Evolutionary conservation across 1,284 basidiomycete species (phyloP), one percentile per base, ranked within the genome.

Genomic region (Apiotrichum veenhuisii): DNA sequence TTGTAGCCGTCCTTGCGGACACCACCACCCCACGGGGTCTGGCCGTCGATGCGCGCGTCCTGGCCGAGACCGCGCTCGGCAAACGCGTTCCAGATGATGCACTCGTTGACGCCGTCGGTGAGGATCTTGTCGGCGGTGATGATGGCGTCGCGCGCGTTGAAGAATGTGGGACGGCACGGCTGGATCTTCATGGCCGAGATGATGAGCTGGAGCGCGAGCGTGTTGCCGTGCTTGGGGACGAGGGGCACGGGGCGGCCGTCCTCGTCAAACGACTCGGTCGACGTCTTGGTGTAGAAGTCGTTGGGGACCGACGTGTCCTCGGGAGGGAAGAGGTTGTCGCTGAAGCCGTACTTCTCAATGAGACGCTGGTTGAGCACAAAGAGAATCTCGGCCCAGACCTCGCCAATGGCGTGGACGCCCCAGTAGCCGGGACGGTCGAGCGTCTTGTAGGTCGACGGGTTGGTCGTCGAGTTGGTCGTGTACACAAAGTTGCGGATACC

Each of bases 1-100:
- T 66, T 68, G 68, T 65, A 77, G 57, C 80, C 81, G 62, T 83
- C 79, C 36, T 66, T 70, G 53, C 81, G 77, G 60, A 81, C 72
- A 65, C 93, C 94, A 82, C 91, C 91, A 67, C 93, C 93, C 94
- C 93, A 96, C n/a, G 92, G 92, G 7, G 89, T 91, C 57, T 83
- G 80, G 45, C 89, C 88, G 38, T 83, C 78, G 36, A 93, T 82
- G n/a, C 66, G 76, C 4, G 91, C 88, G 66, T 91, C 85, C 18
- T 78, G 72, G 8, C 91, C 91, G 36, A 97, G 78, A 2, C 95
- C 95, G 45, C 91, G 83, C 67, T 83, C 79, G 18, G 88, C 82
- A 72, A 98, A 98, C 43, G 85, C 90, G 60, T 83, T 79, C 92
- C 91, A 97, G 61, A 98, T 79, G n/a, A 82, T 79, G 77, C 95